phyloP scores from a whole-genome alignment of 352 stramenopile genomes.

The Phytophthora citrophthora region DNA sequence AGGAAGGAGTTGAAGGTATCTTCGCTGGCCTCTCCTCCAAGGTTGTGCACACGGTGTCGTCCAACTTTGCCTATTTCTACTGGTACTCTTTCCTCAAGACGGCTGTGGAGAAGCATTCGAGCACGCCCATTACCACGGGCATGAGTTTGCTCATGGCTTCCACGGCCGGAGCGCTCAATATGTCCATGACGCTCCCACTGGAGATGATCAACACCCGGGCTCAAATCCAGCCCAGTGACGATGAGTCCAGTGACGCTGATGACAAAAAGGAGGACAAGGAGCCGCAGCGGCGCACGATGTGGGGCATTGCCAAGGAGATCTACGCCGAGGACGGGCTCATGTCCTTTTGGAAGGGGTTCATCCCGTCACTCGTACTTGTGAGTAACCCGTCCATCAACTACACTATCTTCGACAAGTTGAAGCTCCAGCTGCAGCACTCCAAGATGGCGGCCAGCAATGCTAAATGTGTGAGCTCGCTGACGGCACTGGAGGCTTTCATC shows the following conservation, averaged over 20 bases:
- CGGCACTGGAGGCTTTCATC: conserved; percentile 78
- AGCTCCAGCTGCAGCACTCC: conserved; percentile 62
- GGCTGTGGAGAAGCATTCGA: conserved; percentile 55
- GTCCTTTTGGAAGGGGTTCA: conserved; percentile 90
- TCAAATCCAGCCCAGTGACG: conserved; percentile 68
- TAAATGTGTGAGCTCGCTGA: conserved; percentile 56
- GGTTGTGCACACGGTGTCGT: conserved; percentile 74
- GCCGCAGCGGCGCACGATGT: conserved; percentile 48
- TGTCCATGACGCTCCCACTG: conserved; percentile 86
- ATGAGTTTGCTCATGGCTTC: conserved; percentile 83
- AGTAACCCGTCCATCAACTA: conserved; percentile 92
- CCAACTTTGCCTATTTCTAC: conserved; percentile 89
- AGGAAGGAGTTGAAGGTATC: conserved; percentile 64
- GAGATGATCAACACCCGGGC: conserved; percentile 90
- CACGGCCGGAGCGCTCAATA: conserved; percentile 84
- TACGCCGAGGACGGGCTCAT: conserved; percentile 72
- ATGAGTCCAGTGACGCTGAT: conserved; percentile 43
- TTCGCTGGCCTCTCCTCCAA: conserved; percentile 81
- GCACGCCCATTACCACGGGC: conserved; percentile 56
- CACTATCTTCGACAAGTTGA: conserved; percentile 88
- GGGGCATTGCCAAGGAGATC: conserved; percentile 58
- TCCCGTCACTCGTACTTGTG: conserved; percentile 88
- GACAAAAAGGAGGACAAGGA: conserved; percentile 36
- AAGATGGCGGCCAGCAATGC: conserved; percentile 53
- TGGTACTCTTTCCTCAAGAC: conserved; percentile 87